Conservation (phyloP, 495 filamentous ascomycete genomes). For the Neurospora sp. region DNA sequence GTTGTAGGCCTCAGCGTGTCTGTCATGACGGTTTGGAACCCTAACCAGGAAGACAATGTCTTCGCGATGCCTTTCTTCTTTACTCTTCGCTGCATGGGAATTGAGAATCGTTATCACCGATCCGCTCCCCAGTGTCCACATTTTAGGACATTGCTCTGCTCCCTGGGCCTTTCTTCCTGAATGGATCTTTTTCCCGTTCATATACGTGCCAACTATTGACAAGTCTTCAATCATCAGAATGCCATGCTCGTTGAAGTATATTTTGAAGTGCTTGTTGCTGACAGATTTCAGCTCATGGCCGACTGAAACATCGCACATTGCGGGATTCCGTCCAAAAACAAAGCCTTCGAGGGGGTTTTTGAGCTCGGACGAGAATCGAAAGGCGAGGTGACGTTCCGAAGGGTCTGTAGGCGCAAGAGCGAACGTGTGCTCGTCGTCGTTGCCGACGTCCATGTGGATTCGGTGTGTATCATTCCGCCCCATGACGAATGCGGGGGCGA, state of each 20-base stretch:
- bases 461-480: conserved; percentile 32
- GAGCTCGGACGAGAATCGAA: conserved; percentile 64
- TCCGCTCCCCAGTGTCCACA: conserved; percentile 59
- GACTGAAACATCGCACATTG: conserved; percentile 66
- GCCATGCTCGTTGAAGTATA: conserved; percentile 69
- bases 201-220: conserved; percentile 86
- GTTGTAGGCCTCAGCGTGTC: conserved; percentile 44
- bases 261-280: conserved; percentile 87
- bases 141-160: conserved; percentile 19
- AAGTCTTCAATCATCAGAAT: conserved; percentile 84
- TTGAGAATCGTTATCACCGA: conserved; percentile 63
- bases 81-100: conserved; percentile 21
- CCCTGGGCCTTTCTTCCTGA: conserved; percentile 33
- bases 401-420: conserved; percentile 34
- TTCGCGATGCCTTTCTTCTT: not conserved
- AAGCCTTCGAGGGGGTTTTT: conserved; percentile 61
- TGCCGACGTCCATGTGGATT: conserved; percentile 37
- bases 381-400: conserved; percentile 59
- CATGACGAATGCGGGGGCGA: conserved; percentile 28
- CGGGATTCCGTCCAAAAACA: conserved; percentile 67
- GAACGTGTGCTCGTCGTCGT: conserved; percentile 33
- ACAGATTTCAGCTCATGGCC: conserved; percentile 48
- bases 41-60: conserved; percentile 72
- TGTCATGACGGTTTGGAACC: conserved; percentile 61
- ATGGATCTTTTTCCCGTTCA: conserved; percentile 49